A percentile compares a stretch with the other conserved stretches of the same genome.
Conservation (phyloP, 2,329 filamentous ascomycete species). For the Pestalotiopsis fici region DNA sequence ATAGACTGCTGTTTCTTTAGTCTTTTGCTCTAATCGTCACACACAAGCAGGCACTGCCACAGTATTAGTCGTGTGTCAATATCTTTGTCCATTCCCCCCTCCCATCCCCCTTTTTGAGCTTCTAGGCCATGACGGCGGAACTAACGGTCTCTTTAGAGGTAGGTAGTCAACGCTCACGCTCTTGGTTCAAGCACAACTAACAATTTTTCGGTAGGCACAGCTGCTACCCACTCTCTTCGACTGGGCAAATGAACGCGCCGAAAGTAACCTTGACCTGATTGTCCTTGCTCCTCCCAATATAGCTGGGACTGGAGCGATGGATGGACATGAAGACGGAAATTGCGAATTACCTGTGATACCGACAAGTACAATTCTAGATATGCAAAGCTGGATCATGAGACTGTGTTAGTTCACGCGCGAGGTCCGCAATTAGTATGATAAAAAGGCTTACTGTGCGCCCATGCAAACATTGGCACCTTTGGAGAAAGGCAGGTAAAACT, state of each 20-base stretch:
- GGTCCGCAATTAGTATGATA: neutral
- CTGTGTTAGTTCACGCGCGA: neutral
- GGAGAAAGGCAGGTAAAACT: neutral
- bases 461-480: slow-evolving; percentile 1
- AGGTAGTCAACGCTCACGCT: too few relatives aligned
- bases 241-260: neutral
- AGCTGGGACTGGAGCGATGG: neutral
- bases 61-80: too few relatives aligned
- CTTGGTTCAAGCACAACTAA: neutral
- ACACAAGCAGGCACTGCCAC: too few relatives aligned
- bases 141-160: too few relatives aligned
- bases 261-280: neutral
- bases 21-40: too few relatives aligned
- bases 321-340: neutral
- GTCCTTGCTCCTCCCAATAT: neutral
- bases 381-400: neutral
- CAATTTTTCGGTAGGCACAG: neutral
- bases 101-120: too few relatives aligned
- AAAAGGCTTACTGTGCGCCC: neutral
- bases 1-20: too few relatives aligned
- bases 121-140: too few relatives aligned
- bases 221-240: neutral
- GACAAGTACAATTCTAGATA: slow-evolving; percentile 5
- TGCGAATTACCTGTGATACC: neutral
- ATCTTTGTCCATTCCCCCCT: too few relatives aligned